Conservation (phyloP, 2,329 filamentous ascomycete species). For the Emergomyces orientalis region DNA sequence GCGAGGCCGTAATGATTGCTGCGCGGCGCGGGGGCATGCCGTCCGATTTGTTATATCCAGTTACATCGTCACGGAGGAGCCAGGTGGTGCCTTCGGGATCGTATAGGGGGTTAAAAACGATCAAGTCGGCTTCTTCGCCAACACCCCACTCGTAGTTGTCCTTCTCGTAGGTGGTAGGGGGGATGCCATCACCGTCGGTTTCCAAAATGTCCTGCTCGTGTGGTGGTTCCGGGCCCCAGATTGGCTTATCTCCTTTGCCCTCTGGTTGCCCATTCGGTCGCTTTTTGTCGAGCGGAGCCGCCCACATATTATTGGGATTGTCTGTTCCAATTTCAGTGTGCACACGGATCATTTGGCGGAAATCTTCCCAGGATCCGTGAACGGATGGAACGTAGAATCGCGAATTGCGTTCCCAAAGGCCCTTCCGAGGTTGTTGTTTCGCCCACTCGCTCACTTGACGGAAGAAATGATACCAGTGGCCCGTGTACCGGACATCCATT, state of each 20-base stretch:
- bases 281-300: conserved; percentile 30
- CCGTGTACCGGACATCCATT: conserved; percentile 84
- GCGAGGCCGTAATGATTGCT: conserved; percentile 78
- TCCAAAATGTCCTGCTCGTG: conserved; percentile 61
- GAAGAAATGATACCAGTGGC: conserved; percentile 71
- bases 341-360: conserved; percentile 65
- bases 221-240: conserved; percentile 79
- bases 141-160: conserved; percentile 82
- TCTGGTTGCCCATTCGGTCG: conserved; percentile 10
- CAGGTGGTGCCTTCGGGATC: conserved; percentile 81
- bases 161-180: conserved; percentile 63
- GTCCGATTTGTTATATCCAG: conserved; percentile 63
- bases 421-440: conserved; percentile 63
- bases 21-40: conserved; percentile 61
- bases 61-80: conserved; percentile 73
- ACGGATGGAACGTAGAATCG: conserved; percentile 69
- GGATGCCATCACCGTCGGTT: conserved; percentile 60
- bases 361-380: conserved; percentile 72
- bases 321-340: conserved; percentile 62
- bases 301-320: conserved; percentile 59
- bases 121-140: conserved; percentile 81
- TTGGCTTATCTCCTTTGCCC: conserved; percentile 47
- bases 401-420: conserved; percentile 69
- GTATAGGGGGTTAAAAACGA: conserved; percentile 86
- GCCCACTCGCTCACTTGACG: conserved; percentile 62